Conservation (phyloP, 2,329 filamentous ascomycete genomes). For the Hypoxylon rubiginosum region DNA sequence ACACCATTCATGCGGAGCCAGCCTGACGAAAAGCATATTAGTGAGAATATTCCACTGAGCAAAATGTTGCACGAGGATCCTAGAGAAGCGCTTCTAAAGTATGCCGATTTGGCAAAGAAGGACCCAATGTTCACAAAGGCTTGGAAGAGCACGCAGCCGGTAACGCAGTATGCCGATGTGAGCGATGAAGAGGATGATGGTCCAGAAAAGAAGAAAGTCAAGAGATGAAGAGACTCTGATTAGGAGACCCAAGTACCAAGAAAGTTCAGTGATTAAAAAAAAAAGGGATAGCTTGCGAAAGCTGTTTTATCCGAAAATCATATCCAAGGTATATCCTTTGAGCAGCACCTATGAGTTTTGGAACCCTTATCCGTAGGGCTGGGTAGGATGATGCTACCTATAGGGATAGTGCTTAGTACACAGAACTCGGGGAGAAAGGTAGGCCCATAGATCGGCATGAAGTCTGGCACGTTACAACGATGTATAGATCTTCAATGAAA, state of each 20-base stretch:
- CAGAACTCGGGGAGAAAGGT: slow-evolving; percentile 22
- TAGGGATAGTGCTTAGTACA: slow-evolving; percentile 7
- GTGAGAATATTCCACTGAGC: slow-evolving; percentile 88
- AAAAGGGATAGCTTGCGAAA: slow-evolving; percentile 12
- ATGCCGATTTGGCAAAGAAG: slow-evolving; percentile 91
- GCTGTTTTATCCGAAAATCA: slow-evolving; percentile 23
- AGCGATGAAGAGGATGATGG: slow-evolving; percentile 85
- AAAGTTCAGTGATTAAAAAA: slow-evolving; percentile 6
- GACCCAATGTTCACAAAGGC: slow-evolving; percentile 96
- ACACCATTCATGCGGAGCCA: slow-evolving; percentile 94
- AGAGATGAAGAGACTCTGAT: slow-evolving; percentile 58
- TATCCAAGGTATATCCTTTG: slow-evolving; percentile 5
- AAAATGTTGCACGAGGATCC: slow-evolving; percentile 97
- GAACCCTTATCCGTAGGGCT: slow-evolving; percentile 15
- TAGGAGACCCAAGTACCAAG: slow-evolving; percentile 5
- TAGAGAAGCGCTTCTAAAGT: slow-evolving; percentile 91
- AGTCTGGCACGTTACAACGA: slow-evolving; percentile 3
- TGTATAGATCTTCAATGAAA: slow-evolving; percentile 8
- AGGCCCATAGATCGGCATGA: slow-evolving; percentile 14
- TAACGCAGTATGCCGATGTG: slow-evolving; percentile 89
- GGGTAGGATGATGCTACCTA: slow-evolving; percentile 21
- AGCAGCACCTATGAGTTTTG: slow-evolving; percentile 9
- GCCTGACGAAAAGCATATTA: slow-evolving; percentile 90
- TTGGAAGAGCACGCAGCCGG: slow-evolving; percentile 92
- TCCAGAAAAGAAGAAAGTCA: slow-evolving; percentile 75